Percentiles rank a stretch among this genome's conserved stretches.
phyloP scores from a whole-genome alignment of 768 basidiomycete species.

The Pleurotus platypus region DNA sequence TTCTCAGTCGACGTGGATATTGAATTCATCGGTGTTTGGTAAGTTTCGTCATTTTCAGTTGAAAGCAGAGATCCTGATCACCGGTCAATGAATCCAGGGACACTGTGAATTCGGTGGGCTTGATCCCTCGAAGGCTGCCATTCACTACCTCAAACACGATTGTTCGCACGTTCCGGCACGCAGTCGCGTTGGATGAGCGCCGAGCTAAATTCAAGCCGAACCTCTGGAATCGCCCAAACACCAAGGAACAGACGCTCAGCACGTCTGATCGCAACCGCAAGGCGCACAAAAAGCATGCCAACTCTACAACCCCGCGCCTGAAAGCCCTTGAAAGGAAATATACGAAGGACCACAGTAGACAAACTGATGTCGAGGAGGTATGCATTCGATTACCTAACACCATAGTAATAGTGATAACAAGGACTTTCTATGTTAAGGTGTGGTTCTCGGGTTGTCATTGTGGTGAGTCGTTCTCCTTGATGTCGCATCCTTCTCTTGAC shows the following conservation, averaged over 20 bases:
- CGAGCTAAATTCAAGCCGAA: conserved; percentile 49
- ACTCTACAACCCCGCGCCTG: neutral
- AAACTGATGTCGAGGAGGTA: conserved; percentile 44
- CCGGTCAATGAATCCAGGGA: conserved; percentile 32
- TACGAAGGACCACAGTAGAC: conserved; percentile 11
- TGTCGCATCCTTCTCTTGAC: no score
- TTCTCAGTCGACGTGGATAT: conserved; percentile 52
- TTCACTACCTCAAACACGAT: conserved; percentile 22
- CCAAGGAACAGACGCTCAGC: conserved; percentile 25
- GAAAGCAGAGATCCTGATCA: neutral
- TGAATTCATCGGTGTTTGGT: conserved; percentile 63
- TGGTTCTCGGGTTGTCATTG: conserved; percentile 62
- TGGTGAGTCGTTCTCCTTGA: conserved; percentile 22
- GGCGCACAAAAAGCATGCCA: neutral
- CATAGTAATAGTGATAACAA: conserved; percentile 29
- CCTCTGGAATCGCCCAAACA: conserved; percentile 29
- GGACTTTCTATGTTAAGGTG: conserved; percentile 36
- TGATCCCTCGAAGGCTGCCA: conserved; percentile 36
- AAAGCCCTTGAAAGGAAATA: conserved; percentile 24
- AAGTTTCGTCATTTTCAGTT: conserved; percentile 8
- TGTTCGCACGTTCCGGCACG: conserved; percentile 49
- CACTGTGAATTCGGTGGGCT: conserved; percentile 51
- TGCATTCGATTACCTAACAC: conserved; percentile 39
- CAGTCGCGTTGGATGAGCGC: conserved; percentile 50
- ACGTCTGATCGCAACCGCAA: neutral